Evolutionary conservation across 106 monocot genomes (phyloP).

Genomic region (Acanthochlamys bracteata): DNA sequence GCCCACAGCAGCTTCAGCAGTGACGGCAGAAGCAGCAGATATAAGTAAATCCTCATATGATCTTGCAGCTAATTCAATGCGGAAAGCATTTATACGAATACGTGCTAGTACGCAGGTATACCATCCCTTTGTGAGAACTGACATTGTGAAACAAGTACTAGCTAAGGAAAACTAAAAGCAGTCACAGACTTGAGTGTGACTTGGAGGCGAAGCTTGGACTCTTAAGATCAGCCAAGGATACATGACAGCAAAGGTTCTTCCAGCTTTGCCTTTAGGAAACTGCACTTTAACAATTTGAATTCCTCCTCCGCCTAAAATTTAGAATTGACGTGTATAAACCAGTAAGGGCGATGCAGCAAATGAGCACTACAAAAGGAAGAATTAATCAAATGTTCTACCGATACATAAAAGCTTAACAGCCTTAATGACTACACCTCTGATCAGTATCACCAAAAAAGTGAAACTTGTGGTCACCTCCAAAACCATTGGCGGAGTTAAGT

Average conservation of each 20-base stretch:
- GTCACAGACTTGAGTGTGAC: not conserved
- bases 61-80: constrained; percentile 58
- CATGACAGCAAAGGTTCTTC: constrained; percentile 45
- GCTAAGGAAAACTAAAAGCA: not conserved
- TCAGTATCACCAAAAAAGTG: not conserved
- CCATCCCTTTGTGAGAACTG: constrained; percentile 87
- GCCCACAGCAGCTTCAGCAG: constrained; percentile 61
- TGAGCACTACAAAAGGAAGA: no score
- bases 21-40: constrained; percentile 49
- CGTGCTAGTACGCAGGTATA: constrained; percentile 67
- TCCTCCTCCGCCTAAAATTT: constrained; percentile 70
- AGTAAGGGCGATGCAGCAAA: no score
- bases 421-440: no score
- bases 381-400: not conserved
- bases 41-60: constrained; percentile 63
- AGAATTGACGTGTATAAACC: not conserved
- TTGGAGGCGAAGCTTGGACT: no score
- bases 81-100: constrained; percentile 84
- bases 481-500: constrained; percentile 37
- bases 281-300: constrained; percentile 44
- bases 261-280: constrained; percentile 41
- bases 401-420: not conserved
- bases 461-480: constrained; percentile 33
- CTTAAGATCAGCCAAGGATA: constrained; percentile 51
- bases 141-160: constrained; percentile 40